These are phyloP conservation scores for Zygoascus meyerae DNA, from an alignment of 1,139 yeast species.

Conservation along the genomic window DNA sequence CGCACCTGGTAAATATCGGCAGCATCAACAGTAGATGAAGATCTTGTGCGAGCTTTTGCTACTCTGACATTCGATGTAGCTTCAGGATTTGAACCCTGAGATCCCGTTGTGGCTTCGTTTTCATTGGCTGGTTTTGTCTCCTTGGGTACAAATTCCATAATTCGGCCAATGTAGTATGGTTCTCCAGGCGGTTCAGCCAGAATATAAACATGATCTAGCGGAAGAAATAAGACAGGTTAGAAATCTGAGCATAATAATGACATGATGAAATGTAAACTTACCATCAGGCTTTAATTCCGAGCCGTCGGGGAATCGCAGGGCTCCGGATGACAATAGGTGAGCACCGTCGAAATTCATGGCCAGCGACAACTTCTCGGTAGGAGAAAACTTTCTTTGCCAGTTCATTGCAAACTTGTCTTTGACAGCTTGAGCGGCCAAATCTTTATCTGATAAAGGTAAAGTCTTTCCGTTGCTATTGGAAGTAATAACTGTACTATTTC, in stretches of 20 bases:
- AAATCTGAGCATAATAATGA: not conserved
- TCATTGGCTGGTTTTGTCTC: conserved; percentile 8
- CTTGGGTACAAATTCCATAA: conserved; percentile 59
- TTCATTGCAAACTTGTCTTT: conserved; percentile 27
- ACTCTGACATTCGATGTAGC: not conserved
- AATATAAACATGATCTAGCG: conserved; percentile 67
- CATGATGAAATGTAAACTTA: conserved; percentile 13
- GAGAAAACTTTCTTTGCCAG: conserved; percentile 33
- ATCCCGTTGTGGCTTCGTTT: not conserved
- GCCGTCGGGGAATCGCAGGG: conserved; percentile 33
- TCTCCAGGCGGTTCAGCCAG: conserved; percentile 93
- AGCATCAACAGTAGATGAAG: conserved; percentile 22
- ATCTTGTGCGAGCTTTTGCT: conserved; percentile 14
- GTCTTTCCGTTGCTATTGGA: not conserved
- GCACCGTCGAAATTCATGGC: conserved; percentile 40
- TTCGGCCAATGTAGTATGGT: conserved; percentile 83
- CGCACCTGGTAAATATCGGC: conserved; percentile 55
- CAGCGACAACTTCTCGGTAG: conserved; percentile 25
- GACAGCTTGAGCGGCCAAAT: conserved; percentile 2
- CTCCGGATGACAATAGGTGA: conserved; percentile 33
- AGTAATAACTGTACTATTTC: not conserved
- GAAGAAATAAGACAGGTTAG: conserved; percentile 2
- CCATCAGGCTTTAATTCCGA: conserved; percentile 31
- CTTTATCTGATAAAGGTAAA: conserved; percentile 6
- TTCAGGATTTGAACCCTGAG: not conserved